These are phyloP conservation scores for Phyllosticta citrichinensis DNA, from an alignment of 2,329 filamentous ascomycete genomes.

Conservation along the genomic window DNA sequence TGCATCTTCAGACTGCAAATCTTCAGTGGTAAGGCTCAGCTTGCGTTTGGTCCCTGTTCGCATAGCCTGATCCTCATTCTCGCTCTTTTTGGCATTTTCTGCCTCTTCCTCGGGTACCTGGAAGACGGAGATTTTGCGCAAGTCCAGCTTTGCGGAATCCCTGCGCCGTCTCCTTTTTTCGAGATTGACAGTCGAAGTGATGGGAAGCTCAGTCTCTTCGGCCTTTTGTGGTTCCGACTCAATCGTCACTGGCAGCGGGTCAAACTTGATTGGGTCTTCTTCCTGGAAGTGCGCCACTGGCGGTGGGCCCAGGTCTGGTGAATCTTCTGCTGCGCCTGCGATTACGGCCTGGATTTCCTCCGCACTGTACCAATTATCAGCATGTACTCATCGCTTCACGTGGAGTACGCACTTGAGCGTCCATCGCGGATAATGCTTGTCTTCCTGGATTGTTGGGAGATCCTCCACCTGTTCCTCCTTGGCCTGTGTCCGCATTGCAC, in stretches of 20 bases:
- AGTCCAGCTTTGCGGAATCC: conserved; percentile 36
- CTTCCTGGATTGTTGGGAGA: conserved; percentile 59
- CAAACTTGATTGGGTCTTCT: conserved; percentile 38
- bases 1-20: conserved; percentile 10
- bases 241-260: conserved; percentile 19
- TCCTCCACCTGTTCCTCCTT: conserved; percentile 35
- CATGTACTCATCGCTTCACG: conserved; percentile 14
- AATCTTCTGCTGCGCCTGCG: conserved; percentile 48
- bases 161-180: conserved; percentile 44
- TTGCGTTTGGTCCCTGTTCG: conserved; percentile 48
- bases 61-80: conserved; percentile 18
- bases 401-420: conserved; percentile 52
- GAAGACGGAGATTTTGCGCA: conserved; percentile 34
- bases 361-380: conserved; percentile 33
- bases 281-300: conserved; percentile 44
- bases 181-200: conserved; percentile 35
- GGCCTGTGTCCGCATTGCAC: conserved; percentile 39
- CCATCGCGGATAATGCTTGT: conserved; percentile 55
- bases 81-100: conserved; percentile 20
- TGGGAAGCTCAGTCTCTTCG: conserved; percentile 27
- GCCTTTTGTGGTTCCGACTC: conserved; percentile 17
- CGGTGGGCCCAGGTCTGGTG: conserved; percentile 57
- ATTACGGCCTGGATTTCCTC: conserved; percentile 47
- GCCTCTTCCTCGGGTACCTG: conserved; percentile 30
- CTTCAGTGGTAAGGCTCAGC: conserved; percentile 32